Base-by-base conservation (phyloP, 805 yeast genomes). In the Starmerella etchellsii region DNA sequence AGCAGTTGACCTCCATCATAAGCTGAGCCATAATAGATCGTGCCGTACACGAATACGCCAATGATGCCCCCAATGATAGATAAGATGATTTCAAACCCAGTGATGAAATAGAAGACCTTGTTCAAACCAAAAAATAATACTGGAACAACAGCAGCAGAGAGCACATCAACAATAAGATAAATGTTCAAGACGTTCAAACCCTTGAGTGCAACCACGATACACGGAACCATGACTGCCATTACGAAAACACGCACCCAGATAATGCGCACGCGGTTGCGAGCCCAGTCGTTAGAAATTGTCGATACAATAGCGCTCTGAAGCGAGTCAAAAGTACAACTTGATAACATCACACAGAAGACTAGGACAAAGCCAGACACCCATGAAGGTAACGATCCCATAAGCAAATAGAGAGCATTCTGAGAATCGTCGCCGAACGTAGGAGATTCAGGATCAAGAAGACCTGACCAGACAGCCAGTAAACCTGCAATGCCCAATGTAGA, bases 321-420 rank as follows among this genome's bases (percentile, higher is more conserved):
- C 1, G 94, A 79, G 58, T 84, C 96, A 60, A 85, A 74, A 0
- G 95, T 81, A 57, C 94, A 85, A 0, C 94, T 82, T 6, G 94
- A 81, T 46, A 87, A 65, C 28, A 77, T 65, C 31, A 79, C 71
- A 26, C 74, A 66, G 55, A 85, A 82, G 16, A 85, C 81, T 42
- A 87, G 62, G 7, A 83, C 77, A 54, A 87, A 76, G 1, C 88
- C 95, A 50, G 79, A 70, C 9, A 85, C 74, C 95, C 96, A 85
- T 15, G 72, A 69, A 5, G 94, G 88, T 76, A 85, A 73, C 42
- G 74, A 65, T 15, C 74, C 64, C 45, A 87, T 64, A 44, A 87
- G 65, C 47, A 79, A 64, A 64, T 73, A 87, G 51, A 87, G 79
- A 2, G 53, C 52, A 0, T 91, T 81, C 47, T 75, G 71, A 34